A percentile compares a stretch with the other conserved stretches of the same genome.
Conservation (phyloP, 306 rosid genomes). For the Hippophae gyantsensis region DNA sequence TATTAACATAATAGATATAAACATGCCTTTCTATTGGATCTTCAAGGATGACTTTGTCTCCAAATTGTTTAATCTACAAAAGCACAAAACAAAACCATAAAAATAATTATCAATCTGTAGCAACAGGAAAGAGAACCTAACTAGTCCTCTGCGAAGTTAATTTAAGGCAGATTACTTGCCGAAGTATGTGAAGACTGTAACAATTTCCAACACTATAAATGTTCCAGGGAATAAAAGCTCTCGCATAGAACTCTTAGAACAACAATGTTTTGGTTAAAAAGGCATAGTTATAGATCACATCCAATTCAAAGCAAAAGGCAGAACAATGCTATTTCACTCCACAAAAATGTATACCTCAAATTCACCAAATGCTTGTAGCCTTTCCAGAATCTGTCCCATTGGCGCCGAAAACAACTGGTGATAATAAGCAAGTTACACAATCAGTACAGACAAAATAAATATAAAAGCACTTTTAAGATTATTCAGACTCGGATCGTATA, state of each 20-base stretch:
- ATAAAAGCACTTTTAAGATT: conserved; percentile 16
- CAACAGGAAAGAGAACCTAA: conserved; percentile 4
- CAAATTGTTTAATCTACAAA: conserved; percentile 58
- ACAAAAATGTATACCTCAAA: conserved; percentile 48
- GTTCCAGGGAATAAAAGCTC: neutral
- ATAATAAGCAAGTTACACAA: conserved; percentile 11
- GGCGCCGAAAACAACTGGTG: conserved; percentile 76
- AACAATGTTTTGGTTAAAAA: neutral
- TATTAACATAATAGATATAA: too few relatives aligned
- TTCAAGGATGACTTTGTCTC: conserved; percentile 85
- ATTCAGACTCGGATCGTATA: conserved; percentile 1
- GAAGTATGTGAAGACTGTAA: too few relatives aligned
- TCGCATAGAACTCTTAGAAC: neutral
- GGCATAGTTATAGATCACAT: conserved; percentile 9
- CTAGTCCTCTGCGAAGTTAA: neutral
- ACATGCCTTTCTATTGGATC: conserved; percentile 80
- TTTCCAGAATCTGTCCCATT: conserved; percentile 81
- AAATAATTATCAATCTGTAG: conserved; percentile 1
- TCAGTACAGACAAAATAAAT: neutral
- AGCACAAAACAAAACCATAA: conserved; percentile 16
- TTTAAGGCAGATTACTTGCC: too few relatives aligned
- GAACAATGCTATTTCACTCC: neutral
- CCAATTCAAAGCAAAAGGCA: conserved; percentile 1
- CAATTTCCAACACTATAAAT: neutral
- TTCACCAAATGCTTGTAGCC: conserved; percentile 86